Conservation (phyloP, 768 basidiomycete genomes). For the Mycena rebaudengoi region DNA sequence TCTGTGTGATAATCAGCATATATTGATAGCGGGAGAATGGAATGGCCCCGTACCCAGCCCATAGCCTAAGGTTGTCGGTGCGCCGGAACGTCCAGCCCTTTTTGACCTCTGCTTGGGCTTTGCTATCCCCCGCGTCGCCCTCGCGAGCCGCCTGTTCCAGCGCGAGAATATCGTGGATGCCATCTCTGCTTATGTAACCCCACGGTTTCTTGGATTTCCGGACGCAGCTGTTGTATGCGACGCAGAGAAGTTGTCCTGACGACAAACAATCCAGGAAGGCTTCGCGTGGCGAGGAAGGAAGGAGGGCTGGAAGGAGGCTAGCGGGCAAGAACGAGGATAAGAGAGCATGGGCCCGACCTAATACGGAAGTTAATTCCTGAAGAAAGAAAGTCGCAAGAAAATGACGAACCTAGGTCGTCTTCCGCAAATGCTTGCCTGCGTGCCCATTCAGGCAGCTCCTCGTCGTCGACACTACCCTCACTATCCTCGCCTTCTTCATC, state of each 20-base stretch:
- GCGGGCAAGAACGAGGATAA: slow-evolving; percentile 68
- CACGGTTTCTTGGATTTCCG: slow-evolving; percentile 85
- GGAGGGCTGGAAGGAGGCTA: slow-evolving; percentile 51
- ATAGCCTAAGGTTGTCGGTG: slow-evolving; percentile 85
- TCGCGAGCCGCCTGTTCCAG: slow-evolving; percentile 61
- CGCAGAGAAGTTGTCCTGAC: slow-evolving; percentile 83
- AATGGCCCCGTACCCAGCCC: slow-evolving; percentile 74
- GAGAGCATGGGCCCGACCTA: slow-evolving; percentile 74
- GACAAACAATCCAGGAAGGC: slow-evolving; percentile 65
- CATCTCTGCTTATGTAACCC: slow-evolving; percentile 83
- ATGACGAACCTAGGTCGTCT: slow-evolving; percentile 65
- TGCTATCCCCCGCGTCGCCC: slow-evolving; percentile 40
- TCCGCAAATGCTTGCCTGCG: slow-evolving; percentile 60
- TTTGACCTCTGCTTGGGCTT: slow-evolving; percentile 49
- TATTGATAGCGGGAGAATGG: not conserved
- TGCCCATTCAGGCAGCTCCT: slow-evolving; percentile 83
- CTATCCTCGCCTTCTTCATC: slow-evolving; percentile 53
- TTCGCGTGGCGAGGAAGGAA: slow-evolving; percentile 39
- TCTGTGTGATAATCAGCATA: slow-evolving; percentile 42
- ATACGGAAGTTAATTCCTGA: not conserved
- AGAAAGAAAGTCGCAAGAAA: not conserved
- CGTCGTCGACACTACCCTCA: slow-evolving; percentile 66
- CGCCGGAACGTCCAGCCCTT: slow-evolving; percentile 86
- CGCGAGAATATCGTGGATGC: slow-evolving; percentile 80
- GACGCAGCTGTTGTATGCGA: slow-evolving; percentile 82